Evolutionary conservation across 768 basidiomycete species (phyloP).

Genomic region (Trametes maxima): DNA sequence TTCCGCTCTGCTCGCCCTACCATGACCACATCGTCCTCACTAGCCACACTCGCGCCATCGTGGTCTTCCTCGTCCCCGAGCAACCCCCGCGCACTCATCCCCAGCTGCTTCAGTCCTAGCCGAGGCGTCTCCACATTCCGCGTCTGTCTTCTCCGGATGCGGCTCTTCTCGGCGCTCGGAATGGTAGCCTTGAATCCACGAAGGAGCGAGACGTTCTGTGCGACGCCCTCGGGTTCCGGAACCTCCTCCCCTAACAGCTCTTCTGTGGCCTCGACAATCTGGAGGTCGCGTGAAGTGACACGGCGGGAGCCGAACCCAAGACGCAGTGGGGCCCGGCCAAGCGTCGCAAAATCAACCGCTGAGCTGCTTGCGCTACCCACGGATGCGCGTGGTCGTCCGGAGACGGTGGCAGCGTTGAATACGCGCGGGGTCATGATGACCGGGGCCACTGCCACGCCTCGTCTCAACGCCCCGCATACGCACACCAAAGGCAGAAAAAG

Average conservation of each 20-base stretch:
- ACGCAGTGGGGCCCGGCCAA: constrained; percentile 77
- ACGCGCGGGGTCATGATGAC: constrained; percentile 89
- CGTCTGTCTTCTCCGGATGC: constrained; percentile 74
- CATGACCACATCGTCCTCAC: constrained; percentile 75
- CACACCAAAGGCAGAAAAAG: neutral
- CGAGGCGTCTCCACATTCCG: constrained; percentile 76
- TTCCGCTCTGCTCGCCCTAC: constrained; percentile 38
- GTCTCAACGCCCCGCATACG: constrained; percentile 4
- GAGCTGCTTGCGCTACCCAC: constrained; percentile 41
- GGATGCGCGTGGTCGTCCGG: constrained; percentile 47
- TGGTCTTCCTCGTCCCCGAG: constrained; percentile 50
- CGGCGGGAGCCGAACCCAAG: constrained; percentile 65
- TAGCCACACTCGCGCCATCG: constrained; percentile 64
- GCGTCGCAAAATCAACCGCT: constrained; percentile 70
- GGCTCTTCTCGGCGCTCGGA: constrained; percentile 82
- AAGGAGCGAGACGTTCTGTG: constrained; percentile 76
- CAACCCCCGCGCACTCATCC: constrained; percentile 77
- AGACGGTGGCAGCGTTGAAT: constrained; percentile 70
- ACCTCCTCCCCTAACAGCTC: constrained; percentile 72
- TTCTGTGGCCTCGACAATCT: constrained; percentile 80
- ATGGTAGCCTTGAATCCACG: constrained; percentile 95
- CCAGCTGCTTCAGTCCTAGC: constrained; percentile 78
- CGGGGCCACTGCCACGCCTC: constrained; percentile 63
- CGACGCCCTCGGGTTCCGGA: constrained; percentile 72
- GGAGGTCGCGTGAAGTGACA: constrained; percentile 80